Evolutionary conservation across 2,329 filamentous ascomycete genomes (phyloP).

Genomic region (Cladophialophora immunda): DNA sequence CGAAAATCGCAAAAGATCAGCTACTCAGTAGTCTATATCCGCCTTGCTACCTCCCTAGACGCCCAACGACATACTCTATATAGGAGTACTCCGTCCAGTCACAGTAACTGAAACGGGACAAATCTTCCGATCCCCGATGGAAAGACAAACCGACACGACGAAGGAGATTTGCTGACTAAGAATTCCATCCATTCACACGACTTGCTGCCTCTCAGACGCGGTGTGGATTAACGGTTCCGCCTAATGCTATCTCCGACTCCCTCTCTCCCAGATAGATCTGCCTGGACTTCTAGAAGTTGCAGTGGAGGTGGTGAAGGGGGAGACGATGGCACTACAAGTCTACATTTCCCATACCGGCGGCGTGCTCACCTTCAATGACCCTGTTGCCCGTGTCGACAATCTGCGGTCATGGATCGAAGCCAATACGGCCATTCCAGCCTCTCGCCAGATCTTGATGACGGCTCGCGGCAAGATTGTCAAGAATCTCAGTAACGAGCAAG

Average conservation of each 20-base stretch:
- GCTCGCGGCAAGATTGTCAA: conserved; percentile 84
- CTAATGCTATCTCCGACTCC: conserved; percentile 7
- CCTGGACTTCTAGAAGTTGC: conserved; percentile 8
- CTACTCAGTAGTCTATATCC: background rate
- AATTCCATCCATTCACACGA: conserved; percentile 17
- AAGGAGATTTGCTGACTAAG: conserved; percentile 17
- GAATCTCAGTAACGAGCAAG: conserved; percentile 70
- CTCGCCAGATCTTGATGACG: conserved; percentile 88
- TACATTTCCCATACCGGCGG: conserved; percentile 93
- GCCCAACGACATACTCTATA: conserved; percentile 13
- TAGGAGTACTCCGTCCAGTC: background rate
- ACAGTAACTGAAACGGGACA: background rate
- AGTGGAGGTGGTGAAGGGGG: conserved; percentile 29
- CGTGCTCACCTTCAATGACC: conserved; percentile 62
- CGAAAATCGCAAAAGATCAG: background rate
- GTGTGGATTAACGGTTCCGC: conserved; percentile 8
- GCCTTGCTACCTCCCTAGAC: background rate
- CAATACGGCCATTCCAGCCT: conserved; percentile 75
- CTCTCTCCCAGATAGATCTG: conserved; percentile 6
- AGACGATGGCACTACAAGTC: conserved; percentile 81
- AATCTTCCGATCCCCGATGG: background rate
- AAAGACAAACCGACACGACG: background rate
- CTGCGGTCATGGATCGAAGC: conserved; percentile 82
- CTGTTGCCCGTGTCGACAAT: conserved; percentile 69
- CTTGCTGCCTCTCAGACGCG: conserved; percentile 13